These are phyloP conservation scores for Conoideocrella luteorostrata DNA, from an alignment of 2,329 filamentous ascomycete species.

Conservation along the genomic window DNA sequence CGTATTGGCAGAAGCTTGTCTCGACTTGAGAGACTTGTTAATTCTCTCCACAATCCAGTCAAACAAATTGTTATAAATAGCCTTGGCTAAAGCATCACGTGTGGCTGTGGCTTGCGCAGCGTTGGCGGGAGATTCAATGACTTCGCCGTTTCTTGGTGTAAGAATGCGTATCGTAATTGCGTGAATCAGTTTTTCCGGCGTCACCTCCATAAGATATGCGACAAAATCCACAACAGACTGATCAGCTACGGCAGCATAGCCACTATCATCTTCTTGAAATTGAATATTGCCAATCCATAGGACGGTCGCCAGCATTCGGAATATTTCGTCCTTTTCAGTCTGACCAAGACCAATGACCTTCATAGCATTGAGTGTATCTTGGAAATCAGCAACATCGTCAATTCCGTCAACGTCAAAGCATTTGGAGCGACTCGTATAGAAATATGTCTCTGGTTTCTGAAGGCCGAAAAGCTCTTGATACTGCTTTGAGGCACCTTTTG, in stretches of 20 bases:
- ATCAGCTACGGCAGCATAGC: slow-evolving; percentile 81
- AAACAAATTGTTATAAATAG: slow-evolving; percentile 96
- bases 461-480: slow-evolving; percentile 86
- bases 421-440: slow-evolving; percentile 90
- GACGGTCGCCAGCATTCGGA: slow-evolving; percentile 86
- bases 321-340: slow-evolving; percentile 89
- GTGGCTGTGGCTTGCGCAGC: slow-evolving; percentile 79
- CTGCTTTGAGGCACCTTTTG: slow-evolving; percentile 82
- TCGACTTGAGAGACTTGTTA: slow-evolving; percentile 79
- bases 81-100: slow-evolving; percentile 85
- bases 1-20: slow-evolving; percentile 68
- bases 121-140: slow-evolving; percentile 75
- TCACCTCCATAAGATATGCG: slow-evolving; percentile 87
- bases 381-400: slow-evolving; percentile 82
- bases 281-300: slow-evolving; percentile 93
- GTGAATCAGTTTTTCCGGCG: slow-evolving; percentile 71
- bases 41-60: slow-evolving; percentile 96
- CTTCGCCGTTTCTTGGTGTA: slow-evolving; percentile 58
- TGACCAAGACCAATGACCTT: slow-evolving; percentile 84
- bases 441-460: slow-evolving; percentile 85
- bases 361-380: slow-evolving; percentile 92
- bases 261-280: slow-evolving; percentile 82
- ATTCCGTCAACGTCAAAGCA: slow-evolving; percentile 93
- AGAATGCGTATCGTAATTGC: slow-evolving; percentile 86
- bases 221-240: slow-evolving; percentile 91